Evolutionary conservation across 2,329 filamentous ascomycete genomes (phyloP), one percentile per base, ranked within the genome.

Genomic region (Trichoderma sp.): DNA sequence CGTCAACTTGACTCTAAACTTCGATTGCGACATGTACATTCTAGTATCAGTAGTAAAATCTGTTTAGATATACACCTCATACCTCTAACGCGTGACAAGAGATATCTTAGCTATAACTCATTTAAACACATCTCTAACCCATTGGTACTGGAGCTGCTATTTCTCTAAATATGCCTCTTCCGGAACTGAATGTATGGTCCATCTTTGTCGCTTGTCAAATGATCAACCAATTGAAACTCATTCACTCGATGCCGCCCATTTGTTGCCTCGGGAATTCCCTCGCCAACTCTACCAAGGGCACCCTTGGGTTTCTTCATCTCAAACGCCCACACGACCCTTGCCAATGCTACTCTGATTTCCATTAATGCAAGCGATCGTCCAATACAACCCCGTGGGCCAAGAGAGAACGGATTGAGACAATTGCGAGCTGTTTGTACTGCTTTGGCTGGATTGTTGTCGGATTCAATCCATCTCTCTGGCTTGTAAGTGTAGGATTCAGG

Each of bases 381-480:
- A 33, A 66, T 66, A 27, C 63, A 66, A 8, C 31, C 35, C 16
- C 63, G 18, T n/a, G 63, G 63, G 14, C 63, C 63, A 35, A 66
- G 21, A 31, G 63, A 66, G 35, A 66, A 66, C 16, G 63, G 63
- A 35, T 31, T 35, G 31, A 33, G 60, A n/a, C 27, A 31, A 33
- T 33, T 63, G 16, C 60, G 60, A 24, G 60, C 60, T 21, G 33
- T 12, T 35, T 63, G n/a, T 29, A 63, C 60, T n/a, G 31, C 27
- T 18, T n/a, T n/a, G 60, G 60, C 27, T 14, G 27, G 60, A 33
- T 63, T 63, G 16, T 27, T 63, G 11, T 41, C 33, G 33, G 63
- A 24, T 24, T 41, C 35, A 24, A 76, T 64, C 75, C 75, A 76
- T n/a, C 75, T 38, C 41, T 76, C 75, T 16, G 75, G 75, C 9